These are phyloP conservation scores for Hortiboletus rubellus DNA, from an alignment of 1,284 basidiomycete genomes.

Conservation along the genomic window DNA sequence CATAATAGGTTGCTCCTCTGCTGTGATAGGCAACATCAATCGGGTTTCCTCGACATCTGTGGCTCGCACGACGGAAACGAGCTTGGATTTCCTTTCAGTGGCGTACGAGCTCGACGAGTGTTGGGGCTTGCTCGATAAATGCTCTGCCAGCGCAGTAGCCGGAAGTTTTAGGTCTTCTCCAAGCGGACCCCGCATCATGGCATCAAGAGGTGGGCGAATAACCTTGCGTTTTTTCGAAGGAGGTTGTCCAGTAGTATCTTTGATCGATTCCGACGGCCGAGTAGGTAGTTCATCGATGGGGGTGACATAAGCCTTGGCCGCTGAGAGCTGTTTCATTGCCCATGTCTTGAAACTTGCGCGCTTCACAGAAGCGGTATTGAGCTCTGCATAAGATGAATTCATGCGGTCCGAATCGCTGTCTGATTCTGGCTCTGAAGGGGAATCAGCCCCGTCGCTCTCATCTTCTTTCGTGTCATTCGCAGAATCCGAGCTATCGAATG, in stretches of 20 bases:
- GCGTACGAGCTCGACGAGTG: constrained; percentile 21
- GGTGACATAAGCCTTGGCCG: constrained; percentile 51
- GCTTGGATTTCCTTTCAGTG: constrained; percentile 34
- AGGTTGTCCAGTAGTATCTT: constrained; percentile 29
- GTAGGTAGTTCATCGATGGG: constrained; percentile 13
- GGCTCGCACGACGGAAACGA: constrained; percentile 68
- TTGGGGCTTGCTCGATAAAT: constrained; percentile 38
- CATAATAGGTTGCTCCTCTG: constrained; percentile 94
- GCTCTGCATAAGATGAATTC: constrained; percentile 1
- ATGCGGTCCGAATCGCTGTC: constrained; percentile 15
- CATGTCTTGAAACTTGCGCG: constrained; percentile 77
- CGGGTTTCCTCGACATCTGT: constrained; percentile 77
- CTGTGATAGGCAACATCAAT: constrained; percentile 84
- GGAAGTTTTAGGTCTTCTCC: constrained; percentile 68
- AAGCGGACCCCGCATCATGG: constrained; percentile 63
- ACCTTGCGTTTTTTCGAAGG: constrained; percentile 47
- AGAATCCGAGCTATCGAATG: constrained; percentile 78
- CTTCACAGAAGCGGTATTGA: constrained; percentile 31
- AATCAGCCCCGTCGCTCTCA: constrained; percentile 22
- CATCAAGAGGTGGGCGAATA: constrained; percentile 28
- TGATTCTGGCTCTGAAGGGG: constrained; percentile 7
- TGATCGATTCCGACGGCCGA: neutral
- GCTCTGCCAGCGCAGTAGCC: constrained; percentile 56
- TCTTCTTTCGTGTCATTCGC: constrained; percentile 51
- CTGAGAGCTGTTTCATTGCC: constrained; percentile 74